Percentiles rank a stretch among this genome's conserved stretches.
Evolutionary conservation across 495 filamentous ascomycete genomes (phyloP).

Genomic region (Neurospora sp.): DNA sequence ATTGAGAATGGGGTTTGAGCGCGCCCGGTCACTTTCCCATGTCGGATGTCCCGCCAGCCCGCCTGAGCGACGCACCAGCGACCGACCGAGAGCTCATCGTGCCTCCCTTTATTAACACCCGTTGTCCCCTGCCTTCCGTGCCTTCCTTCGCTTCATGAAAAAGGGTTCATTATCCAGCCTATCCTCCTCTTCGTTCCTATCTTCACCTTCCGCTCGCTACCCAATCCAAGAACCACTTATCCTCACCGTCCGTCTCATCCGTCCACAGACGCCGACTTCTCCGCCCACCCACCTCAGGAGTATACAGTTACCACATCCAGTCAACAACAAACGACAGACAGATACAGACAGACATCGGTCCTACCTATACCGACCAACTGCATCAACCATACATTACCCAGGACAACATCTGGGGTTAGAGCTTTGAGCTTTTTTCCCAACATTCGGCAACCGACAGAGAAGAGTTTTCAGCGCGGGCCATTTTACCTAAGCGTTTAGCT

Average conservation of each 20-base stretch:
- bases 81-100: constrained; percentile 5
- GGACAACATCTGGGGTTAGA: background rate
- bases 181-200: background rate
- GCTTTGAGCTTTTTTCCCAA: background rate
- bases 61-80: background rate
- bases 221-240: background rate
- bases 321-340: background rate
- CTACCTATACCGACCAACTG: background rate
- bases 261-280: background rate
- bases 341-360: background rate
- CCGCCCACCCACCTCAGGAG: background rate
- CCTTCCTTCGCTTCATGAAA: background rate
- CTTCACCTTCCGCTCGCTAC: background rate
- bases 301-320: background rate
- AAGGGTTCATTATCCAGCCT: background rate
- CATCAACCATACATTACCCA: background rate
- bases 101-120: constrained; percentile 8
- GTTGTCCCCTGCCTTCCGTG: constrained; percentile 4
- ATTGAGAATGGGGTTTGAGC: constrained; percentile 21
- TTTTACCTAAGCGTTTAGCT: background rate
- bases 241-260: constrained; percentile 1
- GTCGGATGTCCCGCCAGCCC: constrained; percentile 3
- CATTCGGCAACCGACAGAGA: background rate
- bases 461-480: background rate
- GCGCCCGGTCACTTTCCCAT: constrained; percentile 22